Evolutionary conservation across 2,329 filamentous ascomycete species (phyloP).

Genomic region (Aspergillus unguis): DNA sequence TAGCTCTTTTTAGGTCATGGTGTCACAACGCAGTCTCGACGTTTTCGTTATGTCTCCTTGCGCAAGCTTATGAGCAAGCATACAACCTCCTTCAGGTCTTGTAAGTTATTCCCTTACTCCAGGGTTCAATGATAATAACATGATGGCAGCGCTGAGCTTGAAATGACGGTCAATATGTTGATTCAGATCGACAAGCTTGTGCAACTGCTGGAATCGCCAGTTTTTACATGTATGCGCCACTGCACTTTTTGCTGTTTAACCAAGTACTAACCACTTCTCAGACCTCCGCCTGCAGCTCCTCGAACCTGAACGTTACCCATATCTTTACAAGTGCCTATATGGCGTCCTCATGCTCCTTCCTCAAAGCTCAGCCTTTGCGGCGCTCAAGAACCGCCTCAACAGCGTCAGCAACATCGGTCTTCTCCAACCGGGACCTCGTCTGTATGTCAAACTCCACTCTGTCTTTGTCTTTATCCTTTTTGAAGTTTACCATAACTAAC

Average conservation of each 20-base stretch:
- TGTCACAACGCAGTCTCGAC: constrained; percentile 98
- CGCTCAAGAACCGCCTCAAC: constrained; percentile 92
- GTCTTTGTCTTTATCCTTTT: not conserved
- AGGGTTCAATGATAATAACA: too few relatives aligned
- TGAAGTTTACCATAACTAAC: constrained; percentile 8
- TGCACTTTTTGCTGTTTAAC: not conserved
- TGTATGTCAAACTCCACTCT: constrained; percentile 56
- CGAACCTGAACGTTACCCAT: constrained; percentile 90
- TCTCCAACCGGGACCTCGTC: constrained; percentile 74
- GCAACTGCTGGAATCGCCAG: constrained; percentile 91
- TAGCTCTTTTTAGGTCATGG: constrained; percentile 92
- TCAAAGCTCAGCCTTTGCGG: constrained; percentile 94
- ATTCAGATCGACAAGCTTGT: constrained; percentile 99
- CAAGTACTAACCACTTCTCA: constrained; percentile 36
- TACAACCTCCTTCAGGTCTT: constrained; percentile 96
- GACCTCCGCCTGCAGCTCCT: constrained; percentile 91
- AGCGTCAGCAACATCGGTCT: constrained; percentile 97
- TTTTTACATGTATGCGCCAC: constrained; percentile 80
- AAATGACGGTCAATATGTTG: constrained; percentile 98
- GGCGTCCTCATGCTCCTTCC: constrained; percentile 97
- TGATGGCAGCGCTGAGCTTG: constrained; percentile 74
- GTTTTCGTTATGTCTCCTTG: constrained; percentile 90
- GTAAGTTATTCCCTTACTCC: constrained; percentile 48
- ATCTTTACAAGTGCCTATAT: constrained; percentile 96
- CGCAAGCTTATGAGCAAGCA: constrained; percentile 96